Base-by-base conservation (phyloP, 2,329 filamentous ascomycete species). In the Fusarium sp. region DNA sequence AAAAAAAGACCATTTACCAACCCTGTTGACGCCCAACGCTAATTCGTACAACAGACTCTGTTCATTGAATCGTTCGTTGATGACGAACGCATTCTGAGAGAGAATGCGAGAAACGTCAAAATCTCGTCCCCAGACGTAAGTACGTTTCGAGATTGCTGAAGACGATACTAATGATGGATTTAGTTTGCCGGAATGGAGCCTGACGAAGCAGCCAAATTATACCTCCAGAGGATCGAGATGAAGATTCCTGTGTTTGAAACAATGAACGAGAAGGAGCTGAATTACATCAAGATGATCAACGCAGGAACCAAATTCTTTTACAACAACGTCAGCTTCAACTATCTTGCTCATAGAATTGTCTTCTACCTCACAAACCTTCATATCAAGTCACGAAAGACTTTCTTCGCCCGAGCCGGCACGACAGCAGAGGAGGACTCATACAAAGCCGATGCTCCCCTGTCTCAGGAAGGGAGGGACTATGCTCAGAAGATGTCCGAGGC, bases 221-320 rank as follows among this genome's bases (percentile, higher is more conserved):
- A 99, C 77, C 87, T 99, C 41, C 88, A 90, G 68, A 91, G 96
- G 53, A 98, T 99, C 77, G 91, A 94, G 69, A 91, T 93, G 74
- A 93, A 96, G 73, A 99, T 99, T 64, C 96, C 96, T 22, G 91
- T 95, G 63, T 99, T 97, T 74, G 94, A 99, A 82, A 97, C 94
- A 2, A 98, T 99, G 94, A 88, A 94, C 75, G 96, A 99, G 79
- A 86, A 87, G 30, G 94, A 98, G 72, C 86, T 99, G 69, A 97
- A 98, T 79, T 99, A 95, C 82, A 95, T 99, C 83, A 98, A 97
- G 84, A 98, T 99, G 95, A 97, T 98, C 79, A 99, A 99, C 74
- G 96, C 96, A 10, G 96, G 96, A 46, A 90, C 95, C 77, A 90
- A 94, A 72, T 92, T 99, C 77, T 92, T 95, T 74, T 95, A 98